These are phyloP conservation scores for Bretschneidera sinensis DNA, from an alignment of 345 rosid species.

Conservation along the genomic window DNA sequence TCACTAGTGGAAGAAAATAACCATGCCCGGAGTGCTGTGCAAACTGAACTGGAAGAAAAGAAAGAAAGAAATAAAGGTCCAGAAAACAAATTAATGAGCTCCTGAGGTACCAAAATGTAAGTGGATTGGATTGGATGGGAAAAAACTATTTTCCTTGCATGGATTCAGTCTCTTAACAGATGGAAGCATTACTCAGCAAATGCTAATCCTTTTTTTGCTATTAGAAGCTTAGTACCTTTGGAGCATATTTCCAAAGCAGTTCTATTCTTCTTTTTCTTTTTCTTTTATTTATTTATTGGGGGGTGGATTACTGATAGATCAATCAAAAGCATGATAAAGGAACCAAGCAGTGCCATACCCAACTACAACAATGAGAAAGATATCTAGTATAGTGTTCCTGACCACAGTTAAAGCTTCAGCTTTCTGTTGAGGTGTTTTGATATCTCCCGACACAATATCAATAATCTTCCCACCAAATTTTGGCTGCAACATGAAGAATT, in stretches of 20 bases:
- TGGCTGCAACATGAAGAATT: constrained; percentile 29
- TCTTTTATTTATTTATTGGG: too few species aligned
- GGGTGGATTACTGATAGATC: neutral
- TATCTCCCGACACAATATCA: constrained; percentile 56
- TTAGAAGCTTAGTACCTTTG: too few species aligned
- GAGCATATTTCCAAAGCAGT: too few species aligned
- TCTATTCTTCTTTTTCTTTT: too few species aligned
- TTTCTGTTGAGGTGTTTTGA: constrained; percentile 40
- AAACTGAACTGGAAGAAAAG: constrained; percentile 37
- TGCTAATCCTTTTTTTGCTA: too few species aligned
- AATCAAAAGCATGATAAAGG: neutral
- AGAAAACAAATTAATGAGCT: neutral
- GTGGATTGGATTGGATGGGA: neutral
- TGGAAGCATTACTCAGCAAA: too few species aligned
- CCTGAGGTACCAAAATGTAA: neutral
- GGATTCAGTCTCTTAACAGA: neutral
- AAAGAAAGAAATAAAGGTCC: neutral
- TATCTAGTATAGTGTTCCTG: constrained; percentile 39
- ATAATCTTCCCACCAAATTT: constrained; percentile 66
- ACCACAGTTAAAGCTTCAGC: constrained; percentile 39
- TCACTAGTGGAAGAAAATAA: constrained; percentile 57
- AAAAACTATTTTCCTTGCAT: neutral
- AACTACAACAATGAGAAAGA: constrained; percentile 43
- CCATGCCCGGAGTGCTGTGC: constrained; percentile 59
- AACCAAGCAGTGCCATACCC: constrained; percentile 35